These are phyloP conservation scores for Ophiostoma pallidulum DNA, from an alignment of 2,329 filamentous ascomycete species.

Conservation along the genomic window DNA sequence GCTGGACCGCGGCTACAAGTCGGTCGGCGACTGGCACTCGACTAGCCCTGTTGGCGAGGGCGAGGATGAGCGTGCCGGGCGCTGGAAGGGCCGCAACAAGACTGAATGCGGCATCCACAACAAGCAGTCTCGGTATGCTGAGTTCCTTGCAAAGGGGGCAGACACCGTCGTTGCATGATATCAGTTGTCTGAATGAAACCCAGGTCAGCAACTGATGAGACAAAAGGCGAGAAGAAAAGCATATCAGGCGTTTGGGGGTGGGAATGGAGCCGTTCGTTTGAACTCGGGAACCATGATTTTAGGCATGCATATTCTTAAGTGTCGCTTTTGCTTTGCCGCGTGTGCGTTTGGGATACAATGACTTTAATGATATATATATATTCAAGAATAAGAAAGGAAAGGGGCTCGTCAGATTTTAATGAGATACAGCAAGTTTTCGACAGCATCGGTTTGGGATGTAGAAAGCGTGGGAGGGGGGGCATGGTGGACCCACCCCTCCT, in stretches of 20 bases:
- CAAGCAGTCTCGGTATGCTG: constrained; percentile 85
- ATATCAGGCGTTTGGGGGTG: constrained; percentile 4
- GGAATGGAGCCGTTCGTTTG: background rate
- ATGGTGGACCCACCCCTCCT: too few species aligned
- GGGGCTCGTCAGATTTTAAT: too few species aligned
- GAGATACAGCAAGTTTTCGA: too few species aligned
- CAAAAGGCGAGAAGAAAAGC: background rate
- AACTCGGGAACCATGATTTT: background rate
- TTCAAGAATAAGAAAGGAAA: too few species aligned
- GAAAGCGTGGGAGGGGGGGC: too few species aligned
- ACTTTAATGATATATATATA: background rate
- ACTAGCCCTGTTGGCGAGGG: constrained; percentile 81
- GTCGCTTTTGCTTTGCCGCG: background rate
- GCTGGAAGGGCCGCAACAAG: constrained; percentile 95
- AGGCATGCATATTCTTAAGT: too few species aligned
- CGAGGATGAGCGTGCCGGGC: constrained; percentile 90
- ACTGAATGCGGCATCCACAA: constrained; percentile 99
- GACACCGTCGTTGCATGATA: background rate
- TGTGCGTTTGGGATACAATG: background rate
- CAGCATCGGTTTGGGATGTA: too few species aligned
- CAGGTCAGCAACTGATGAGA: background rate
- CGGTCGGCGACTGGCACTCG: constrained; percentile 95
- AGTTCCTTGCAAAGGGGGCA: constrained; percentile 49
- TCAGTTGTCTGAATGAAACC: too few species aligned
- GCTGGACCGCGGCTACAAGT: constrained; percentile 93